A percentile compares a stretch with the other conserved stretches of the same genome.
Evolutionary conservation across 2,329 filamentous ascomycete genomes (phyloP).

Genomic region (Penicillium sp.): DNA sequence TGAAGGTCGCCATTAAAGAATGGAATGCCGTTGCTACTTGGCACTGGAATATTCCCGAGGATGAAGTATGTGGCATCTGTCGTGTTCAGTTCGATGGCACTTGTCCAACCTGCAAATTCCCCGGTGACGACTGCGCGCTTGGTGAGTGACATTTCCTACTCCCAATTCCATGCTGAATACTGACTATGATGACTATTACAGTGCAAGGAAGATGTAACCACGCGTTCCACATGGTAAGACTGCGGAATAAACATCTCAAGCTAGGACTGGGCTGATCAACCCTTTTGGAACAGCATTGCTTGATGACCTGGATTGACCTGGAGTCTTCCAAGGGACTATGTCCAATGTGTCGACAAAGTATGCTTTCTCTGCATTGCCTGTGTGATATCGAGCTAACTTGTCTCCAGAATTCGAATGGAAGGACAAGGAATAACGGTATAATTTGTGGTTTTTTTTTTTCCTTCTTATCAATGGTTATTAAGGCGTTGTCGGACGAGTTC

Average conservation of each 20-base stretch:
- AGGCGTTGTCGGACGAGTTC: constrained; percentile 5
- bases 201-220: constrained; percentile 96
- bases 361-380: constrained; percentile 22
- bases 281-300: constrained; percentile 69
- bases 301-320: constrained; percentile 83
- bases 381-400: constrained; percentile 14
- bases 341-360: constrained; percentile 96
- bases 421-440: constrained; percentile 32
- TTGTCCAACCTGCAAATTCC: constrained; percentile 96
- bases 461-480: not conserved
- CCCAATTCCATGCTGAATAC: constrained; percentile 2
- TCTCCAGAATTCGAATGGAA: constrained; percentile 54
- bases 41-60: constrained; percentile 96
- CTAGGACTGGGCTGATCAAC: constrained; percentile 7
- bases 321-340: constrained; percentile 91
- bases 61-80: constrained; percentile 98
- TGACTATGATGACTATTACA: constrained; percentile 37
- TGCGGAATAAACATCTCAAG: constrained; percentile 10
- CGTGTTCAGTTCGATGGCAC: constrained; percentile 97
- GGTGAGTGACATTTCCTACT: constrained; percentile 55
- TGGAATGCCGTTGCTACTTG: constrained; percentile 95
- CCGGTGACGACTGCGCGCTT: constrained; percentile 90
- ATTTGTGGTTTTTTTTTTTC: constrained; percentile 1
- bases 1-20: constrained; percentile 93
- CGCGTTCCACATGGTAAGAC: constrained; percentile 87